A percentile compares a stretch with the other conserved stretches of the same genome.
Conservation (phyloP, 108 stramenopile genomes). For the Pseudonitzschia multiseries region DNA sequence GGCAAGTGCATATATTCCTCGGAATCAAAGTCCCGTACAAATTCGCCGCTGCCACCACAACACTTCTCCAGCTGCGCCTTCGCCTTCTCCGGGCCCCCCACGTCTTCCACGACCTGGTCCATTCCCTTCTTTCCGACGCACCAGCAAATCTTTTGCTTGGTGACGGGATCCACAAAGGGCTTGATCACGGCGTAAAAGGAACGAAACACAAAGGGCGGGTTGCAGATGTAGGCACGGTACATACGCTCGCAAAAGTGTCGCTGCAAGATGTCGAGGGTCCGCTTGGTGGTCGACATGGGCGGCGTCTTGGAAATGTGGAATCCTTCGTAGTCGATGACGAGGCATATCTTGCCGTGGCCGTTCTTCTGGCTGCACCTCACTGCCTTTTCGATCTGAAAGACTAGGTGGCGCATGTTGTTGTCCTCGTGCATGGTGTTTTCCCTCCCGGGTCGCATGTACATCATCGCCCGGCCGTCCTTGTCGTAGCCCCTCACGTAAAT, state of each 20-base stretch:
- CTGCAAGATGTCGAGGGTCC: conserved; percentile 85
- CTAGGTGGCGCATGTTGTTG: conserved; percentile 87
- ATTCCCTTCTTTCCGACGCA: conserved; percentile 48
- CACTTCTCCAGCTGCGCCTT: conserved; percentile 49
- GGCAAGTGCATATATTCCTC: conserved; percentile 68
- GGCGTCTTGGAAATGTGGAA: conserved; percentile 74
- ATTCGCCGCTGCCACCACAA: conserved; percentile 48
- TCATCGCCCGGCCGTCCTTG: conserved; percentile 61
- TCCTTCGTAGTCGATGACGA: conserved; percentile 88
- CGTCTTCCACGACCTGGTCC: conserved; percentile 51
- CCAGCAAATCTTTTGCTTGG: conserved; percentile 87
- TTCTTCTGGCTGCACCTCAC: conserved; percentile 67
- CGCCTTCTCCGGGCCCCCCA: conserved; percentile 9
- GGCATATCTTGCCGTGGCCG: conserved; percentile 58
- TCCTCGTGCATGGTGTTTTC: conserved; percentile 81
- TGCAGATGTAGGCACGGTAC: conserved; percentile 75
- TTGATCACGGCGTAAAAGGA: conserved; percentile 82
- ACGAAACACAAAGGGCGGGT: conserved; percentile 83
- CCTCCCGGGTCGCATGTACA: conserved; percentile 63
- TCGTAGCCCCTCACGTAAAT: conserved; percentile 86
- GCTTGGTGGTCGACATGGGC: conserved; percentile 66
- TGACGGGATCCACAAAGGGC: conserved; percentile 83
- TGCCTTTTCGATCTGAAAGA: conserved; percentile 87
- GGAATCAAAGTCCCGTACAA: conserved; percentile 52
- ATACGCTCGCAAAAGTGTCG: conserved; percentile 89